Evolutionary conservation across 108 stramenopile species (phyloP).

Genomic region (Fistulifera pelliculosa): DNA sequence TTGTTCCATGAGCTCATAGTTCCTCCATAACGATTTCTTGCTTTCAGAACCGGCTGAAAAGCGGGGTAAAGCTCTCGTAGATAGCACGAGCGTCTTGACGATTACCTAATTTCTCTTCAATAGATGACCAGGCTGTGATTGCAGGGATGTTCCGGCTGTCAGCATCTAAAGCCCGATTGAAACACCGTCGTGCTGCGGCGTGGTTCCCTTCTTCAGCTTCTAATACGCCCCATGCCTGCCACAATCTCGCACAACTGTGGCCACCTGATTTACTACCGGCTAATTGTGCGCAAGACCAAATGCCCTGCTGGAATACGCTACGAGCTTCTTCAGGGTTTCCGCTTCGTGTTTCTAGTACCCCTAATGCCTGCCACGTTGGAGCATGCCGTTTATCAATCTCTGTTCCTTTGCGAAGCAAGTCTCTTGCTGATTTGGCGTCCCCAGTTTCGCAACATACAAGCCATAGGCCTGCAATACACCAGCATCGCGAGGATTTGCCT

Average conservation of each 20-base stretch:
- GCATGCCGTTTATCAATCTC: slow-evolving; percentile 78
- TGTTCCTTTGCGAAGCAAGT: slow-evolving; percentile 62
- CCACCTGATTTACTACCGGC: slow-evolving; percentile 80
- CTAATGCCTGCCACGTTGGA: slow-evolving; percentile 87
- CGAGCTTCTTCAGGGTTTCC: slow-evolving; percentile 64
- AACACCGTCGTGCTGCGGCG: slow-evolving; percentile 76
- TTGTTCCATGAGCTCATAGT: slow-evolving; percentile 81
- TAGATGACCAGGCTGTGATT: slow-evolving; percentile 74
- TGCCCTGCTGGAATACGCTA: slow-evolving; percentile 82
- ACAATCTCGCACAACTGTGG: slow-evolving; percentile 69
- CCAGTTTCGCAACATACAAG: slow-evolving; percentile 71
- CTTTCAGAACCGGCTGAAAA: slow-evolving; percentile 62
- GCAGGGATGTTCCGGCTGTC: slow-evolving; percentile 79
- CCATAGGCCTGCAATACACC: slow-evolving; percentile 84
- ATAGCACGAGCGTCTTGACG: slow-evolving; percentile 54
- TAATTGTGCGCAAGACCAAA: slow-evolving; percentile 80
- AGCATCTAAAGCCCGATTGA: slow-evolving; percentile 79
- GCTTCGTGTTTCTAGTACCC: slow-evolving; percentile 78
- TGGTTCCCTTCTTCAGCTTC: slow-evolving; percentile 71
- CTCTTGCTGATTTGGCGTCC: slow-evolving; percentile 74
- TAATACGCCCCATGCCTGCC: slow-evolving; percentile 89
- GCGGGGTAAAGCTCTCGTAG: slow-evolving; percentile 53
- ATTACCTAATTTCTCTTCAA: slow-evolving; percentile 72
- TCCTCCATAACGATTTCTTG: slow-evolving; percentile 59
- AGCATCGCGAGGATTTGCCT: slow-evolving; percentile 73